Evolutionary conservation across 1,139 yeast species (phyloP).

Genomic region (Hyphopichia burtonii): DNA sequence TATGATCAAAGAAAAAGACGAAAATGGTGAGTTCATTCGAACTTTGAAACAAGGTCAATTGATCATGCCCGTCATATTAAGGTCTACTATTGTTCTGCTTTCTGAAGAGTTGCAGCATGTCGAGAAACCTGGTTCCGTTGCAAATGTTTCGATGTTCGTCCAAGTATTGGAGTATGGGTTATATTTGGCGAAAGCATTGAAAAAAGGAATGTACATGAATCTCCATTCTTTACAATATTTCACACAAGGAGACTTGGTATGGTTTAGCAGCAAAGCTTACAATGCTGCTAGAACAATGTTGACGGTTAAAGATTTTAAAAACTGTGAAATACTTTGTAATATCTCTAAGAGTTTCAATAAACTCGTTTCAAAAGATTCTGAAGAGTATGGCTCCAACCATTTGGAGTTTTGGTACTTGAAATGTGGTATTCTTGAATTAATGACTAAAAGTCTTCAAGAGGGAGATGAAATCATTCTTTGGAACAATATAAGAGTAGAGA

Average conservation of each 20-base stretch:
- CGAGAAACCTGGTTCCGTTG: background rate
- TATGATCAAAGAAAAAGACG: background rate
- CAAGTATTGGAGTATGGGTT: conserved; percentile 8
- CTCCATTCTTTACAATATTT: conserved; percentile 2
- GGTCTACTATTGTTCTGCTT: conserved; percentile 9
- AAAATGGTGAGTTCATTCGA: background rate
- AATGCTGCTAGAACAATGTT: conserved; percentile 12
- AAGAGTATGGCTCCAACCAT: conserved; percentile 2
- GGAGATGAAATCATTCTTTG: conserved; percentile 4
- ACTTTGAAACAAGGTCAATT: conserved; percentile 6
- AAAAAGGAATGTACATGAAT: background rate
- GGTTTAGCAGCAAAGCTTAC: conserved; percentile 19
- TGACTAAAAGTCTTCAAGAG: conserved; percentile 2
- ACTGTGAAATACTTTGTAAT: conserved; percentile 7
- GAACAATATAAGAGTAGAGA: conserved; percentile 7
- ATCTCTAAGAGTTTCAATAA: conserved; percentile 6
- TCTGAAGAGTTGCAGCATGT: conserved; percentile 6
- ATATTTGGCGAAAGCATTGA: conserved; percentile 4
- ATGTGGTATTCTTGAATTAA: conserved; percentile 6
- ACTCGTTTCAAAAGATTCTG: conserved; percentile 6
- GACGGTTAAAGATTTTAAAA: background rate
- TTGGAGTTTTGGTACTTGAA: conserved; percentile 10
- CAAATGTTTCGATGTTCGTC: too few relatives aligned
- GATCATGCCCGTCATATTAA: conserved; percentile 8
- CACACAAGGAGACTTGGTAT: conserved; percentile 13